Conservation (phyloP, 306 rosid genomes). For the Quercus glauca region DNA sequence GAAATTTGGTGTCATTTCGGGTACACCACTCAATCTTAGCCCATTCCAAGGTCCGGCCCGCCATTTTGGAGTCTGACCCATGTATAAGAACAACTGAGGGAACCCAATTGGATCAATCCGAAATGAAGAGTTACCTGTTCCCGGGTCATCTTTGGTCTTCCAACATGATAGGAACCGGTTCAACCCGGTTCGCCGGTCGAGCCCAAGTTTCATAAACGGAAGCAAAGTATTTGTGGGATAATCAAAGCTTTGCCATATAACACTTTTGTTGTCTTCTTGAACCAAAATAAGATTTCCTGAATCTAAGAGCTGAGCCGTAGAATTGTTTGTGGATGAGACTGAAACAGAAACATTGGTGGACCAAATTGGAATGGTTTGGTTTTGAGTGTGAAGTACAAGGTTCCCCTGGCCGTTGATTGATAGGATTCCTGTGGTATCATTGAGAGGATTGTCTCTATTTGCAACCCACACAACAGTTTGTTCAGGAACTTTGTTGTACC, state of each 20-base stretch:
- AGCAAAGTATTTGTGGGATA: slow-evolving; percentile 28
- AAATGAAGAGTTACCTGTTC: slow-evolving; percentile 26
- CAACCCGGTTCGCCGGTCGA: slow-evolving; percentile 16
- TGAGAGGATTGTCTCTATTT: slow-evolving; percentile 27
- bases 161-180: slow-evolving; percentile 32
- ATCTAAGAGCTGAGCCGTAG: slow-evolving; percentile 28
- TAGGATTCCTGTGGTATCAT: slow-evolving; percentile 25
- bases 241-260: slow-evolving; percentile 39
- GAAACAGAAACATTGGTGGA: slow-evolving; percentile 9
- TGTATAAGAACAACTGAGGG: slow-evolving; percentile 40
- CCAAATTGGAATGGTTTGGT: slow-evolving; percentile 25
- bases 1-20: slow-evolving; percentile 25
- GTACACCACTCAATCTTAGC: slow-evolving; percentile 25
- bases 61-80: slow-evolving; percentile 23
- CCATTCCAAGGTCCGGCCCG: slow-evolving; percentile 42
- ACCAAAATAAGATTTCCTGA: slow-evolving; percentile 27
- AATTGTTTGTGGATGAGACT: neutral
- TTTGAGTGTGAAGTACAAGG: slow-evolving; percentile 9
- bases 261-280: neutral
- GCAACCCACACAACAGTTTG: slow-evolving; percentile 35
- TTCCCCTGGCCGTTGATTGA: slow-evolving; percentile 2
- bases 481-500: slow-evolving; percentile 23
- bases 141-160: slow-evolving; percentile 49
- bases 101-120: slow-evolving; percentile 34
- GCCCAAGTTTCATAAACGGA: slow-evolving; percentile 25